These are phyloP conservation scores for Jatropha curcas DNA, from an alignment of 345 rosid genomes.

Conservation along the genomic window DNA sequence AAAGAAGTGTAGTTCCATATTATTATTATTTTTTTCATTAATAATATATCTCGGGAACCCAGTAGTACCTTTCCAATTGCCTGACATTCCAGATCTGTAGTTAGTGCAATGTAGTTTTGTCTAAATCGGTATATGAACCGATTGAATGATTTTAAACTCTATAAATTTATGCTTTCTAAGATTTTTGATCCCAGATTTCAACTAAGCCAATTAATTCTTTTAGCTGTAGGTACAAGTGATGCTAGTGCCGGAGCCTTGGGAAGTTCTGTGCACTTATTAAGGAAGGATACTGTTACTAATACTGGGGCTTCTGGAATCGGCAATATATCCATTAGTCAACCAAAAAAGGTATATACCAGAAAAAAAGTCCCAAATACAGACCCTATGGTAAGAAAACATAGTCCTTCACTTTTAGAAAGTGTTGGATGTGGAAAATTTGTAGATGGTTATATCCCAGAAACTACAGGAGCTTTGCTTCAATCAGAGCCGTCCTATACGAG, in stretches of 20 bases:
- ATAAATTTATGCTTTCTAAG: slow-evolving; percentile 5
- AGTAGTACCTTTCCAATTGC: background rate
- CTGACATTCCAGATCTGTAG: slow-evolving; percentile 8
- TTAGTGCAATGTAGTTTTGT: slow-evolving; percentile 7
- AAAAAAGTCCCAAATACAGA: slow-evolving; percentile 38
- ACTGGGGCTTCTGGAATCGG: slow-evolving; percentile 20
- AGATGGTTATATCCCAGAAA: slow-evolving; percentile 29
- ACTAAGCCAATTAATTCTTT: slow-evolving; percentile 6
- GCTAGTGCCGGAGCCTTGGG: slow-evolving; percentile 11
- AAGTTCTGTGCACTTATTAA: slow-evolving; percentile 18
- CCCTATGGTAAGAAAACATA: slow-evolving; percentile 21
- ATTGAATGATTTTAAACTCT: slow-evolving; percentile 1
- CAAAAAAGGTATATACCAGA: slow-evolving; percentile 51
- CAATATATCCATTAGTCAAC: slow-evolving; percentile 23
- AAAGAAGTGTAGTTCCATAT: background rate
- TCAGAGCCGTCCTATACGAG: slow-evolving; percentile 32
- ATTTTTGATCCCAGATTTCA: slow-evolving; percentile 1
- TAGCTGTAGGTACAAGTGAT: slow-evolving; percentile 21
- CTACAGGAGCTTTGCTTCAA: slow-evolving; percentile 22
- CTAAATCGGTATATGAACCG: background rate
- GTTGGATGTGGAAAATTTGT: slow-evolving; percentile 35
- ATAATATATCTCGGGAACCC: background rate
- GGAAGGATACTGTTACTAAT: slow-evolving; percentile 19
- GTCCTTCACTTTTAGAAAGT: slow-evolving; percentile 51
- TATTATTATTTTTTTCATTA: background rate